Conservation (phyloP, 2,329 filamentous ascomycete genomes). For the Mycosphaerella sp. region DNA sequence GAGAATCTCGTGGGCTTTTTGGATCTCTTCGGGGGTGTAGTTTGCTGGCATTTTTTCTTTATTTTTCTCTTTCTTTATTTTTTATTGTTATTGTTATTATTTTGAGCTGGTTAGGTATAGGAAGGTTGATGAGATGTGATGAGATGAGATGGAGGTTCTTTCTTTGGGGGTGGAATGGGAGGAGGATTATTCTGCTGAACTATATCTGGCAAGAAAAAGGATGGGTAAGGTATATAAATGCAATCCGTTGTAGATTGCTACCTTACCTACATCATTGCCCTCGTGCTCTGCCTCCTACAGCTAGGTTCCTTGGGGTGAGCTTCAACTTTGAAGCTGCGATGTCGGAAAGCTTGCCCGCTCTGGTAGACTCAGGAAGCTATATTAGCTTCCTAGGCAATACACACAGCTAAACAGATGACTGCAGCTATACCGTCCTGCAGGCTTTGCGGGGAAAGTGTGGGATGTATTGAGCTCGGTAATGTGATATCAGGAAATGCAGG, state of each 20-base stretch:
- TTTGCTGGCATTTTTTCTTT: constrained; percentile 18
- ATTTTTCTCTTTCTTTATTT: not conserved
- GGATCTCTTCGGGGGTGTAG: constrained; percentile 28
- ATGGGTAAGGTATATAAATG: no score
- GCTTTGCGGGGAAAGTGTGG: not conserved
- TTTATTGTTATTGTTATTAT: no score
- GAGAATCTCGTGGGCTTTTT: constrained; percentile 46
- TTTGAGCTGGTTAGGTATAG: no score
- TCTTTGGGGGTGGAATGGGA: no score
- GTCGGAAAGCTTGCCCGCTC: constrained; percentile 9
- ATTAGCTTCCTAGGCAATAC: no score
- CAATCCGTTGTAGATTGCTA: no score
- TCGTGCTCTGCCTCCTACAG: not conserved
- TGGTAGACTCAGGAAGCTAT: not conserved
- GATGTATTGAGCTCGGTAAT: not conserved
- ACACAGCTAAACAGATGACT: not conserved
- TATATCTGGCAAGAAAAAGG: no score
- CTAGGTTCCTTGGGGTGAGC: not conserved
- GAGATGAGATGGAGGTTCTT: not conserved
- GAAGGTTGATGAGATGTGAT: not conserved
- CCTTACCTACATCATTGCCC: constrained; percentile 1
- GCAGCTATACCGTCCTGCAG: not conserved
- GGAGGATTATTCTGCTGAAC: no score
- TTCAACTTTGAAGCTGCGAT: constrained; percentile 5
- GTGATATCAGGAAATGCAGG: not conserved